phyloP scores from a whole-genome alignment of 257 asterid species.

The Solanum medicagineum region DNA sequence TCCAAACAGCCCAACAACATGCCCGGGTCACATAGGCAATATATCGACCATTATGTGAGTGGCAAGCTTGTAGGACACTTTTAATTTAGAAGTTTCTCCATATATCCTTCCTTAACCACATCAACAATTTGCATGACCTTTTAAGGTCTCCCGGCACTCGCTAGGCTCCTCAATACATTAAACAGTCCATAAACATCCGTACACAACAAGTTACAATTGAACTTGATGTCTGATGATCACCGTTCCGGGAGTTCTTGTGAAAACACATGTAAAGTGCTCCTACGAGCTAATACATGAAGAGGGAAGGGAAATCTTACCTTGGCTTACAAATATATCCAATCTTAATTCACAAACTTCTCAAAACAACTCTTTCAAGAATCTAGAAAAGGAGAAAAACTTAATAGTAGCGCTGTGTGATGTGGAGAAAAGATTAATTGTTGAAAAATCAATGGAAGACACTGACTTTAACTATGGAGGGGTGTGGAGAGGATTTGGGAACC shows the following conservation, averaged over 20 bases:
- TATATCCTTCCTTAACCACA: not conserved
- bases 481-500: not conserved
- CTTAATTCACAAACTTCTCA: not conserved
- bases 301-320: not conserved
- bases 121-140: not conserved
- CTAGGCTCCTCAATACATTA: not conserved
- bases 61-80: not conserved
- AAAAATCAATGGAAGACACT: not conserved
- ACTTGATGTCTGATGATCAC: not conserved
- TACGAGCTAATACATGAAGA: not conserved
- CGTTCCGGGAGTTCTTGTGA: not conserved
- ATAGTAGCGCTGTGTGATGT: not conserved
- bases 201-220: not conserved
- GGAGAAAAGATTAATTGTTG: not conserved
- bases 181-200: not conserved
- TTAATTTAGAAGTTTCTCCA: not conserved
- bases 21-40: not conserved
- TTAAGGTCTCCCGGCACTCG: not conserved
- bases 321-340: not conserved
- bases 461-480: not conserved
- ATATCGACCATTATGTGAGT: not conserved
- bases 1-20: not conserved
- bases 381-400: not conserved
- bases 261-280: not conserved
- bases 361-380: not conserved